Base-by-base conservation (phyloP, 2,329 filamentous ascomycete genomes). In the Aspergillus ochraceus region DNA sequence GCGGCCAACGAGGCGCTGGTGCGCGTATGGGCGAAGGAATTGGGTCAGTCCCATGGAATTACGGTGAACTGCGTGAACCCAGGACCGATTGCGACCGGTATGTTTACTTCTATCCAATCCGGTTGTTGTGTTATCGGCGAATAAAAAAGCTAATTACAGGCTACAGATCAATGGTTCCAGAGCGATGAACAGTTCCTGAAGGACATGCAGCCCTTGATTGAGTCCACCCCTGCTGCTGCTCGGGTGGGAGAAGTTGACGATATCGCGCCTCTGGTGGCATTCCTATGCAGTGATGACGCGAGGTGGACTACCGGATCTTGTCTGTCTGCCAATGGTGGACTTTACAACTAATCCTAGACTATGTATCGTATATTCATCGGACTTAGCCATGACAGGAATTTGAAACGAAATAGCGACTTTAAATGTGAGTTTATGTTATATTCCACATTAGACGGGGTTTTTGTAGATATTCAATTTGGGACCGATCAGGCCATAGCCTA, bases 1-100 rank as follows among this genome's bases (percentile, higher is more conserved):
- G 84, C 83, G 5, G 84, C 84, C 0, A 67, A 86, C 32, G 84
- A 86, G 69, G 83, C 83, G 65, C 84, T 86, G 82, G 85, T 83
- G 53, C 80, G 84, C 55, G 84, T 82, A 3, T 86, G 84, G 84
- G 79, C 83, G 17, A 80, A 83, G 59, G 84, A 86, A 77, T 77
- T 86, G 39, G 76, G 79, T 39, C 79, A 81, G 69, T 75, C 78
- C 57, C 63, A 72, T 3, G 66, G 63, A 0, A 78, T 79, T 50
- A 86, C 84, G 10, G 83, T 86, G 61, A 86, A 86, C 68, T 79
- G 82, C 53, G 75, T 86, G 62, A 86, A 85, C 72, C 84, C 84
- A 3, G 84, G 84, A 1, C 84, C 83, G 5, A 83, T 84, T 6
- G 78, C 81, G 70, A 80, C 80, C 6, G 79, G 80, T 57, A 83